phyloP scores from a whole-genome alignment of 164 flowering plant species.

The Cinnamomum chago region DNA sequence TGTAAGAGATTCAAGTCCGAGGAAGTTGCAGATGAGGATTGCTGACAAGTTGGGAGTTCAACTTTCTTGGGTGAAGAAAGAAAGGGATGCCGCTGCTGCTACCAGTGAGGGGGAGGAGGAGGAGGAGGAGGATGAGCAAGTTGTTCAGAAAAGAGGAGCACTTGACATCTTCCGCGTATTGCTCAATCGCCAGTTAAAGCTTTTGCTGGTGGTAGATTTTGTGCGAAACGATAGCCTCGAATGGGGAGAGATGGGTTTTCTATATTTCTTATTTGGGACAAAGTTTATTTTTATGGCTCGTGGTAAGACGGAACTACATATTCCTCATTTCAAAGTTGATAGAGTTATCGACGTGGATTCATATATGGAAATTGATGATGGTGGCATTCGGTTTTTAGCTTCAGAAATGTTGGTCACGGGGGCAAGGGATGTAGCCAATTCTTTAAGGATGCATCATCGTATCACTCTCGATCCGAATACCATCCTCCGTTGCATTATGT shows the following conservation, averaged over 20 bases:
- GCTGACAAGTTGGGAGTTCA: background rate
- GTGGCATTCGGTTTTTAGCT: no score
- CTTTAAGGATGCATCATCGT: background rate
- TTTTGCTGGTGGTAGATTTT: background rate
- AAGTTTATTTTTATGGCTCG: no score
- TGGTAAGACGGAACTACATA: no score
- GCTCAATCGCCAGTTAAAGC: background rate
- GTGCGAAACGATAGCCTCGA: background rate
- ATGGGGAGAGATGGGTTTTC: background rate
- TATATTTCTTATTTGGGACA: no score
- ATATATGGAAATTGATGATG: accelerated
- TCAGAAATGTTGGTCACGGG: background rate
- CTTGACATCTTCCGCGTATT: no score
- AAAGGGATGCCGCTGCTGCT: background rate
- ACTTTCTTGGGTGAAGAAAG: background rate
- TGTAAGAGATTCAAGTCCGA: background rate
- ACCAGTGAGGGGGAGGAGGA: no score
- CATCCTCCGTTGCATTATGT: background rate
- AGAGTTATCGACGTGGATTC: background rate
- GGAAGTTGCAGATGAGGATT: background rate
- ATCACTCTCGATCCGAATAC: background rate
- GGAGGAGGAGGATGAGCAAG: background rate
- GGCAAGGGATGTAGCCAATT: background rate
- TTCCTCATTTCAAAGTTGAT: background rate
- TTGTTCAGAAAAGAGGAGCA: background rate